phyloP scores from a whole-genome alignment of 805 yeast species.

The Lipomyces lipofer region DNA sequence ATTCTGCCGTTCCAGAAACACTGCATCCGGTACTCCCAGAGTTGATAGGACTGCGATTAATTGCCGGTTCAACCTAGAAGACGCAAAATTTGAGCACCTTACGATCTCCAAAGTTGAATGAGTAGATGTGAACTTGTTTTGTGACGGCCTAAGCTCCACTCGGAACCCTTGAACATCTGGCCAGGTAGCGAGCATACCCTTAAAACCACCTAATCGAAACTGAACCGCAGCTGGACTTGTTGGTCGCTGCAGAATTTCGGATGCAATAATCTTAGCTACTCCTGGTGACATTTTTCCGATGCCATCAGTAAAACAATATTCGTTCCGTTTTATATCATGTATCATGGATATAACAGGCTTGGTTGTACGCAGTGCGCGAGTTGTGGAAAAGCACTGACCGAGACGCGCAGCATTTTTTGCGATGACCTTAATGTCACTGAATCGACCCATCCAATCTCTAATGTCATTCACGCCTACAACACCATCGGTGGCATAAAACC shows the following conservation, averaged over 20 bases:
- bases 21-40: slow-evolving; percentile 7
- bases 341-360: slow-evolving; percentile 42
- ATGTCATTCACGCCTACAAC: not conserved
- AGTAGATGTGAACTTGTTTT: slow-evolving; percentile 7
- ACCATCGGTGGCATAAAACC: slow-evolving; percentile 8
- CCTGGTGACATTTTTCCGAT: slow-evolving; percentile 19
- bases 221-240: slow-evolving; percentile 14
- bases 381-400: slow-evolving; percentile 11
- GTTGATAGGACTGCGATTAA: slow-evolving; percentile 12
- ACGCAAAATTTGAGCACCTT: not conserved
- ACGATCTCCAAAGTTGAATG: slow-evolving; percentile 6
- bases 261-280: slow-evolving; percentile 6
- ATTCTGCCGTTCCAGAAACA: slow-evolving; percentile 5
- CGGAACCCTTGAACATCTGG: slow-evolving; percentile 8
- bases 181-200: slow-evolving; percentile 11
- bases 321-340: slow-evolving; percentile 5
- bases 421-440: not conserved
- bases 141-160: slow-evolving; percentile 7
- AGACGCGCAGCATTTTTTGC: slow-evolving; percentile 9
- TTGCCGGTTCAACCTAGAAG: slow-evolving; percentile 10
- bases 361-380: slow-evolving; percentile 7
- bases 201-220: slow-evolving; percentile 17
- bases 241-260: slow-evolving; percentile 1
- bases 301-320: slow-evolving; percentile 15
- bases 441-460: slow-evolving; percentile 6